Evolutionary conservation across 345 rosid species (phyloP), one percentile per base, ranked within the genome.

Genomic region (Murraya koenigii): DNA sequence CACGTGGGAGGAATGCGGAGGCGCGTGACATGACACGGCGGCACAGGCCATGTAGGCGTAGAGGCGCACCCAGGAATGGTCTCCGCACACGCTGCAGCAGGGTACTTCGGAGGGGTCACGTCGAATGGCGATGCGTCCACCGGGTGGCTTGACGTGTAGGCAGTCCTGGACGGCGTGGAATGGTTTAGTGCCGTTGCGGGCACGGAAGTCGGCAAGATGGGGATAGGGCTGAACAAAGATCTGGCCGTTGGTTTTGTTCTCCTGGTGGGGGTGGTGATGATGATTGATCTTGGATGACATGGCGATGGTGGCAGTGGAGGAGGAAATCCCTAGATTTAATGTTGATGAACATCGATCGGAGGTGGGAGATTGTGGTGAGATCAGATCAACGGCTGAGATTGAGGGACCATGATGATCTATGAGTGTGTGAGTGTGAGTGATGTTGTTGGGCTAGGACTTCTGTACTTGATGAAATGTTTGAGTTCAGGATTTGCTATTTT

Each of bases 31-130:
- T 58, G 76, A 83, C 15, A 89, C 79, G 25, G 86, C 71, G 14
- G 91, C 90, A 81, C 95, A 91, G 0, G 88, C 74, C 59, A 91
- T 78, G 80, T 91, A 89, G 1, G 87, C 94, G 80, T 87, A 90
- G 44, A 90, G 85, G 1, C 92, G 80, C 9, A 90, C 66, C 2
- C 72, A 77, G 36, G 87, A 72, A 1, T 82, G 78, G 13, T 80
- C 84, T 5, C 84, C 85, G 74, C 89, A 89, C 15, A 79, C 67
- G 73, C n/a, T n/a, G n/a, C n/a, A n/a, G n/a, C n/a, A n/a, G n/a
- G n/a, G n/a, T n/a, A n/a, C n/a, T n/a, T n/a, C 94, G 33, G 77
- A 71, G 28, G 89, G 85, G 35, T 86, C 90, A 32, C 88, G 87
- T 36, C 84, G 81, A 35, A 88, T 82, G 63, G 88, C 71, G 72